Percentiles rank a stretch among this genome's conserved stretches.
phyloP scores from a whole-genome alignment of 805 yeast genomes.

The Saturnispora diversa region DNA sequence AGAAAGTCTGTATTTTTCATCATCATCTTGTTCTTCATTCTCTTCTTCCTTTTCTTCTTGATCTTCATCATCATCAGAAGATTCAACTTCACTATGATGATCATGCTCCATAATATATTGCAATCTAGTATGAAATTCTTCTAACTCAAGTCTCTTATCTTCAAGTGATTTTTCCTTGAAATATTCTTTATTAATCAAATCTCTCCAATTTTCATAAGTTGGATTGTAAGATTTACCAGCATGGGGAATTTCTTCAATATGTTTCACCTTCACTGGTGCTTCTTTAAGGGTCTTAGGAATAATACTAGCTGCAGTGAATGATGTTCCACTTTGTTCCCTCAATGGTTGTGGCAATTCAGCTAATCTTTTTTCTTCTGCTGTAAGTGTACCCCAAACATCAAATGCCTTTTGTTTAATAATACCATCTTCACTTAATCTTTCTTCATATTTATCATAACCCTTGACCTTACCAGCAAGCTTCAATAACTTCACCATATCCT shows the following conservation, averaged over 20 bases:
- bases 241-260: conserved; percentile 50
- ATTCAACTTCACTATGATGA: conserved; percentile 49
- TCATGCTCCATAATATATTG: conserved; percentile 55
- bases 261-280: conserved; percentile 46
- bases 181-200: conserved; percentile 59
- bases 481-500: conserved; percentile 58
- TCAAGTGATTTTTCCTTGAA: conserved; percentile 59
- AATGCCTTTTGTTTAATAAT: conserved; percentile 39
- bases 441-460: conserved; percentile 44
- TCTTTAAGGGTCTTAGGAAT: conserved; percentile 48
- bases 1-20: conserved; percentile 41
- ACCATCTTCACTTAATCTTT: conserved; percentile 59
- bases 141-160: conserved; percentile 50
- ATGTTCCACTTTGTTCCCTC: conserved; percentile 22
- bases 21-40: conserved; percentile 24
- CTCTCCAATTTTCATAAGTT: conserved; percentile 72
- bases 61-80: conserved; percentile 33
- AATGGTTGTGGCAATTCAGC: conserved; percentile 34
- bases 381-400: conserved; percentile 60
- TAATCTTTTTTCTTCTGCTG: conserved; percentile 15
- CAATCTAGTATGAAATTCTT: conserved; percentile 57
- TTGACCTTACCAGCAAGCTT: conserved; percentile 67
- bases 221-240: conserved; percentile 95
- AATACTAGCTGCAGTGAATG: conserved; percentile 45
- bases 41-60: conserved; percentile 33